phyloP scores from a whole-genome alignment of 495 filamentous ascomycete species.

The Tuber borchii region DNA sequence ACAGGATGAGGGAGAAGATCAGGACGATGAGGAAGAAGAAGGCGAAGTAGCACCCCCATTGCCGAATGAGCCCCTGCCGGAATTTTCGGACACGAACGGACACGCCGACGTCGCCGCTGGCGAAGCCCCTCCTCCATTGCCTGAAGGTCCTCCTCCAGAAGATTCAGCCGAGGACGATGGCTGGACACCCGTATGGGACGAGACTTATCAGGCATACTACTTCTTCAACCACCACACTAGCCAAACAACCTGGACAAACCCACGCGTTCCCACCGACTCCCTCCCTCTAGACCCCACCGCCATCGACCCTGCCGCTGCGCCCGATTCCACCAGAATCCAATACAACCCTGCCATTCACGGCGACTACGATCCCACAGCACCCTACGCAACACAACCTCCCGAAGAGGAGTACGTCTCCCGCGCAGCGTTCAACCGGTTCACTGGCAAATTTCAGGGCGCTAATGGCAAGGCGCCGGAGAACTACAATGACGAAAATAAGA shows the following conservation, averaged over 20 bases:
- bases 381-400: slow-evolving; percentile 63
- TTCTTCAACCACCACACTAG: slow-evolving; percentile 82
- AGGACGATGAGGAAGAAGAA: slow-evolving; percentile 22
- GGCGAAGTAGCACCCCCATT: slow-evolving; percentile 23
- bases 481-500: slow-evolving; percentile 85
- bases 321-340: slow-evolving; percentile 22
- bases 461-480: slow-evolving; percentile 57
- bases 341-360: slow-evolving; percentile 97
- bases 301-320: slow-evolving; percentile 15
- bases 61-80: neutral
- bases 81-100: neutral
- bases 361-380: slow-evolving; percentile 86
- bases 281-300: slow-evolving; percentile 25
- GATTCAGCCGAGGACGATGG: slow-evolving; percentile 71
- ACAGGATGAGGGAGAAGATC: slow-evolving; percentile 10
- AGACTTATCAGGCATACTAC: slow-evolving; percentile 63
- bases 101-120: neutral
- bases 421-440: slow-evolving; percentile 85
- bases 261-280: slow-evolving; percentile 57
- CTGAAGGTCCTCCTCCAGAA: slow-evolving; percentile 50
- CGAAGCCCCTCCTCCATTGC: slow-evolving; percentile 47
- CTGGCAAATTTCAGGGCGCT: slow-evolving; percentile 70
- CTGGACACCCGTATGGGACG: slow-evolving; percentile 82
- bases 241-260: slow-evolving; percentile 81
- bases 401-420: slow-evolving; percentile 57